Conservation (phyloP, 139 green algal species). For the Edaphochlamys debaryana region DNA sequence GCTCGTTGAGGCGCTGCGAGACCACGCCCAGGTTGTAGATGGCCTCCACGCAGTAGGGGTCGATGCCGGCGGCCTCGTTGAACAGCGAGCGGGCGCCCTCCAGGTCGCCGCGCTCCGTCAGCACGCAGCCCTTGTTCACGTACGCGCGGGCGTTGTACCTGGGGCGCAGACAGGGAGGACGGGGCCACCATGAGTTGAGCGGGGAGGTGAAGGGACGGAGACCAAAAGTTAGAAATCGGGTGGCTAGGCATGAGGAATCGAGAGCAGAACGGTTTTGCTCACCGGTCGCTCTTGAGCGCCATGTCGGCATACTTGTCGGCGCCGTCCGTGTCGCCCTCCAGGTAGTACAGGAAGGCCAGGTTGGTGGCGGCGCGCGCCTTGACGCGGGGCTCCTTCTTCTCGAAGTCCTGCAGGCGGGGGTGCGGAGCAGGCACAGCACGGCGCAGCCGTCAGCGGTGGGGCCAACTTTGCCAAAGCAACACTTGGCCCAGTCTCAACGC, state of each 20-base stretch:
- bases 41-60: constrained; percentile 82
- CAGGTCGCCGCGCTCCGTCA: constrained; percentile 57
- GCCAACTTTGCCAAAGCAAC: too few relatives aligned
- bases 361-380: constrained; percentile 83
- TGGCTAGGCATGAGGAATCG: too few relatives aligned
- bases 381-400: constrained; percentile 76
- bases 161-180: too few relatives aligned
- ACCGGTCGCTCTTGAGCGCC: constrained; percentile 75
- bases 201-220: not conserved
- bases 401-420: constrained; percentile 78
- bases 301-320: constrained; percentile 77
- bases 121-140: constrained; percentile 76
- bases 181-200: too few relatives aligned
- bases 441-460: too few relatives aligned
- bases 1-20: constrained; percentile 60
- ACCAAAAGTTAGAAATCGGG: too few relatives aligned
- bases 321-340: constrained; percentile 74
- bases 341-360: constrained; percentile 81
- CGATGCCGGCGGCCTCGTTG: constrained; percentile 76
- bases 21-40: constrained; percentile 82
- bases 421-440: too few relatives aligned
- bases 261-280: too few relatives aligned
- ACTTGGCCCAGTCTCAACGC: too few relatives aligned
- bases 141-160: constrained; percentile 81
- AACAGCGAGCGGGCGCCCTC: constrained; percentile 62